A percentile compares a stretch with the other conserved stretches of the same genome.
Evolutionary conservation across 2,329 filamentous ascomycete species (phyloP).

Genomic region (Colletotrichum neosansevieriae): DNA sequence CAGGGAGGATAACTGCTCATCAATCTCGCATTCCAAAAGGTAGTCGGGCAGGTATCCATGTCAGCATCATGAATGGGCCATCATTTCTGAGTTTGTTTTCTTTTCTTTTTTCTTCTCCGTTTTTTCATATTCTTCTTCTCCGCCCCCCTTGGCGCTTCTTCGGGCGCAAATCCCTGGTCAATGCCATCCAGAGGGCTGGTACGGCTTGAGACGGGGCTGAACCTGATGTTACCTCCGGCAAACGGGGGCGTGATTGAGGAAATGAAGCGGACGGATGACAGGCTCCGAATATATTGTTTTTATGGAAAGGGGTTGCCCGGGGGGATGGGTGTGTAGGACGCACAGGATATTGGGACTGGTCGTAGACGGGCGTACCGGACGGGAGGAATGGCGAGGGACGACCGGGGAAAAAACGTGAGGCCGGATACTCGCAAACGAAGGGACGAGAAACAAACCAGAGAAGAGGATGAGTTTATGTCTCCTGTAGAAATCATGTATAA

Average conservation of each 20-base stretch:
- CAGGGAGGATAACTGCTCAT: conserved; percentile 36
- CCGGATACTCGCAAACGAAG: conserved; percentile 38
- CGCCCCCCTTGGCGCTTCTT: conserved; percentile 2
- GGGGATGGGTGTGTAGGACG: conserved; percentile 6
- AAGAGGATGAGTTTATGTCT: conserved; percentile 20
- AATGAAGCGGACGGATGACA: conserved; percentile 8
- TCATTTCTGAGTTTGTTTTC: conserved; percentile 36
- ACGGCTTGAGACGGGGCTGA: conserved; percentile 4
- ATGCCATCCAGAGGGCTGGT: conserved; percentile 1
- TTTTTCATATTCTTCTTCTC: background rate
- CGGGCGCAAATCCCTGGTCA: conserved; percentile 1
- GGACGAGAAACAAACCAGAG: conserved; percentile 28
- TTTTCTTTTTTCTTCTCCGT: conserved; percentile 23
- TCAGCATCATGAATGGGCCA: conserved; percentile 32
- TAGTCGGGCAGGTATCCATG: conserved; percentile 36
- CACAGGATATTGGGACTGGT: conserved; percentile 17
- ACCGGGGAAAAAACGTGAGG: conserved; percentile 17
- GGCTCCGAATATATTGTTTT: background rate
- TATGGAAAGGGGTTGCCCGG: background rate
- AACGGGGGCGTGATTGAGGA: background rate
- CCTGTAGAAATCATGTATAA: conserved; percentile 39
- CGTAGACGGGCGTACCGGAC: conserved; percentile 30
- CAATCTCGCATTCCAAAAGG: conserved; percentile 33
- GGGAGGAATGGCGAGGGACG: conserved; percentile 13
- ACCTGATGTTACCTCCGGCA: conserved; percentile 9